A percentile compares a stretch with the other conserved stretches of the same genome.
Conservation (phyloP, 169 alveolate genomes). For the Plasmodium gallinaceum region DNA sequence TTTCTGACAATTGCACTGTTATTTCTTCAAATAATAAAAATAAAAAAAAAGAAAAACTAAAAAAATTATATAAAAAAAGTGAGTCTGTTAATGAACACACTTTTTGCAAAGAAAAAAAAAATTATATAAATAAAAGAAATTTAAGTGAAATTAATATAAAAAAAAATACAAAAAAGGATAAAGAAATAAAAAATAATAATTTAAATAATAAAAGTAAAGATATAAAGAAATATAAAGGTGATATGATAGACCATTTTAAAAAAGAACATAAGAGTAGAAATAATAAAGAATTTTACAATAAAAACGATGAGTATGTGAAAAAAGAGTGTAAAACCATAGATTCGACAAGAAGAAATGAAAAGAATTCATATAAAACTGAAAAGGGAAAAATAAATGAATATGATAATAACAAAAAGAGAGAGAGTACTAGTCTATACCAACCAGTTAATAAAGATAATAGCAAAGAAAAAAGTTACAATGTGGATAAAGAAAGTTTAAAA, state of each 20-base stretch:
- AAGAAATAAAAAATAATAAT: background rate
- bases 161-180: background rate
- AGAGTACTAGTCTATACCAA: background rate
- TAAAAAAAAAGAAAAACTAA: conserved; percentile 45
- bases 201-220: background rate
- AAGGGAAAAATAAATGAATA: background rate
- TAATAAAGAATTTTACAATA: background rate
- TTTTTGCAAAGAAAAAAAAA: conserved; percentile 8
- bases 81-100: conserved; percentile 32
- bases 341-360: background rate
- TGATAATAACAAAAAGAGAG: background rate
- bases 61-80: conserved; percentile 28
- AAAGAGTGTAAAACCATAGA: background rate
- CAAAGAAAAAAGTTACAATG: background rate
- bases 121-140: conserved; percentile 28
- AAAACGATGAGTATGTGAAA: background rate
- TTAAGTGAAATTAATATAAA: conserved; percentile 35
- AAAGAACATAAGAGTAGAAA: conserved; percentile 5
- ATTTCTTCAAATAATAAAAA: conserved; percentile 38
- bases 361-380: background rate
- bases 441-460: no score
- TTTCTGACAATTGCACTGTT: conserved; percentile 34
- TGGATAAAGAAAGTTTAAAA: background rate
- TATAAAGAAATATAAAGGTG: background rate
- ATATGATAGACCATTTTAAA: background rate